These are phyloP conservation scores for Cutaneotrichosporon sp. DNA, from an alignment of 1,284 basidiomycete species.

Conservation along the genomic window DNA sequence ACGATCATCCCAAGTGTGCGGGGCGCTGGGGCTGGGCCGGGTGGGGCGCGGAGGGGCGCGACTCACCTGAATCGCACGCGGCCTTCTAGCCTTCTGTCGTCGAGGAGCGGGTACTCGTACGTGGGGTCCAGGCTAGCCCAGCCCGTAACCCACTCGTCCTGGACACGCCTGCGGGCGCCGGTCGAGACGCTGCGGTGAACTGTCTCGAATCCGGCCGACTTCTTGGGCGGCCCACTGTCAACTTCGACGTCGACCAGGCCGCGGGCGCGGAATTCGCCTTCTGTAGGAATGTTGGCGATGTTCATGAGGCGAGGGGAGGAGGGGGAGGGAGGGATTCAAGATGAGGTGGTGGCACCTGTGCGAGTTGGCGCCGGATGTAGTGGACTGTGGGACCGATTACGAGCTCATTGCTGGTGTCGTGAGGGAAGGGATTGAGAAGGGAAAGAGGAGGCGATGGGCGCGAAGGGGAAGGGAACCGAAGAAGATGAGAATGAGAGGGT, in stretches of 20 bases:
- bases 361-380: neutral
- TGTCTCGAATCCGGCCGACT: neutral
- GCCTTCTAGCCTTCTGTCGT: neutral
- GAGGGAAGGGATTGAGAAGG: neutral
- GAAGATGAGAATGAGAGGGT: too few species aligned
- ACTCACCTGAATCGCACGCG: constrained; percentile 21
- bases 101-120: constrained; percentile 22
- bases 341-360: neutral
- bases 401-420: neutral
- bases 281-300: neutral
- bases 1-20: too few species aligned
- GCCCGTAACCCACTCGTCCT: constrained; percentile 16
- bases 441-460: too few species aligned
- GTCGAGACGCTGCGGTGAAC: neutral
- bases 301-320: too few species aligned
- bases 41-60: too few species aligned
- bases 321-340: neutral
- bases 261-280: neutral
- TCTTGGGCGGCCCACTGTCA: neutral
- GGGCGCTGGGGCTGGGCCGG: too few species aligned
- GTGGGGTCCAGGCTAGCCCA: constrained; percentile 18
- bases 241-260: neutral
- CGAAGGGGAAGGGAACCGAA: too few species aligned
- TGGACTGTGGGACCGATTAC: neutral
- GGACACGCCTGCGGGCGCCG: neutral